Percentiles rank a stretch among this genome's conserved stretches.
These are phyloP conservation scores for Schrenkiella parvula DNA, from an alignment of 345 rosid species.

Conservation along the genomic window DNA sequence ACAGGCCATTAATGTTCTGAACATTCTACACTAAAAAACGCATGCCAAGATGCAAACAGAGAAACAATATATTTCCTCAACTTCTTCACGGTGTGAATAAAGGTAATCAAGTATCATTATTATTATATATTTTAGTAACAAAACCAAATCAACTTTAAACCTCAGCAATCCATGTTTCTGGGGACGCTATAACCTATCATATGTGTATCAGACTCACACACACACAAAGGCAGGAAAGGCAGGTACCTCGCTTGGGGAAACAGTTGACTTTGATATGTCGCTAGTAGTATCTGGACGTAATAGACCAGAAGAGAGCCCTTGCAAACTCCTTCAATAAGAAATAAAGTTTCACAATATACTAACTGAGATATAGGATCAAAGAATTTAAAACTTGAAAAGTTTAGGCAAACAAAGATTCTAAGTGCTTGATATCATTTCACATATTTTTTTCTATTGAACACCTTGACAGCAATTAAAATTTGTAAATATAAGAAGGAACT, in stretches of 20 bases:
- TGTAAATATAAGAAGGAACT: slow-evolving; percentile 4
- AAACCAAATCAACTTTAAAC: slow-evolving; percentile 7
- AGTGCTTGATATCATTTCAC: not conserved
- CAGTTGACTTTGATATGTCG: slow-evolving; percentile 39
- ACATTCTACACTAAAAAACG: not conserved
- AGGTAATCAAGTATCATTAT: not conserved
- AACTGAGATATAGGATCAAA: slow-evolving; percentile 5
- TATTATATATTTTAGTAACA: not conserved
- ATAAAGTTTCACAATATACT: slow-evolving; percentile 11
- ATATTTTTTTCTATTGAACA: not conserved
- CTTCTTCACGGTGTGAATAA: not conserved
- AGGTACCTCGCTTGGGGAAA: slow-evolving; percentile 38
- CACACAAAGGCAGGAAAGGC: slow-evolving; percentile 16
- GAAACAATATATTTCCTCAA: not conserved
- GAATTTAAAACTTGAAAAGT: slow-evolving; percentile 8
- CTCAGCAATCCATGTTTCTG: not conserved
- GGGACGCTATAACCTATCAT: not conserved
- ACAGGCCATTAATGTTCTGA: not conserved
- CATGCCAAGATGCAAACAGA: slow-evolving; percentile 17
- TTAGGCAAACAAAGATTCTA: not conserved
- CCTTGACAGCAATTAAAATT: not conserved
- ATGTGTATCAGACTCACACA: slow-evolving; percentile 6
- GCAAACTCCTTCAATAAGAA: slow-evolving; percentile 69
- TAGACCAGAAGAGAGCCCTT: slow-evolving; percentile 51
- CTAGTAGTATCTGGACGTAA: slow-evolving; percentile 37